Percentiles rank a stretch among this genome's conserved stretches.
Conservation (phyloP, 305 asterid species). For the Fraxinus platypoda region DNA sequence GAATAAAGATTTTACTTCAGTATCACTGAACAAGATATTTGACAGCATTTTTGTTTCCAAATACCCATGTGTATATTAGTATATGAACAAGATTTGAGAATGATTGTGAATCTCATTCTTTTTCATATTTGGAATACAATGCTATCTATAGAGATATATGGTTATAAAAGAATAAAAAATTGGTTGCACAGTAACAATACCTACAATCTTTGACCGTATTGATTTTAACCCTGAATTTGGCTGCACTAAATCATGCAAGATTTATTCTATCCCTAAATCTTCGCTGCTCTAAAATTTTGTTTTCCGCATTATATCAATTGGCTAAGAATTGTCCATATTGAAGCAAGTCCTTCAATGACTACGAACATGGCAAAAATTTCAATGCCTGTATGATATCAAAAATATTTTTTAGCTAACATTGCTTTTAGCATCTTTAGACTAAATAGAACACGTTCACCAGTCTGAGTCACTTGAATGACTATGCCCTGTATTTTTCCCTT, state of each 20-base stretch:
- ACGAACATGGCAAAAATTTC: neutral
- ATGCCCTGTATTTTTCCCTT: neutral
- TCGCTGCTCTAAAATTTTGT: neutral
- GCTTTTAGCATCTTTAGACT: conserved; percentile 3
- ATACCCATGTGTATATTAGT: neutral
- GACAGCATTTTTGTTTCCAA: neutral
- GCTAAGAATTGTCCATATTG: neutral
- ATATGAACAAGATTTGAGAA: neutral
- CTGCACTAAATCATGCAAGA: neutral
- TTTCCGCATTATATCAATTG: neutral
- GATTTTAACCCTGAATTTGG: neutral
- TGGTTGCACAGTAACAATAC: neutral
- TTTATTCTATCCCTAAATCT: neutral
- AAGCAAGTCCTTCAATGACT: neutral
- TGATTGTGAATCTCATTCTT: neutral
- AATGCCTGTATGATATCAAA: neutral
- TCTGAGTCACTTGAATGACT: conserved; percentile 3
- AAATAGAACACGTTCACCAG: neutral
- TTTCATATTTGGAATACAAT: neutral
- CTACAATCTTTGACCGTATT: neutral
- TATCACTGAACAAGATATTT: neutral
- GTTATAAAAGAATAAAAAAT: neutral
- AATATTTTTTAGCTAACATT: neutral
- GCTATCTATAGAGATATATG: neutral
- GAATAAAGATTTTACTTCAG: neutral